phyloP scores from a whole-genome alignment of 345 rosid species.

The Rhizophora mangle region DNA sequence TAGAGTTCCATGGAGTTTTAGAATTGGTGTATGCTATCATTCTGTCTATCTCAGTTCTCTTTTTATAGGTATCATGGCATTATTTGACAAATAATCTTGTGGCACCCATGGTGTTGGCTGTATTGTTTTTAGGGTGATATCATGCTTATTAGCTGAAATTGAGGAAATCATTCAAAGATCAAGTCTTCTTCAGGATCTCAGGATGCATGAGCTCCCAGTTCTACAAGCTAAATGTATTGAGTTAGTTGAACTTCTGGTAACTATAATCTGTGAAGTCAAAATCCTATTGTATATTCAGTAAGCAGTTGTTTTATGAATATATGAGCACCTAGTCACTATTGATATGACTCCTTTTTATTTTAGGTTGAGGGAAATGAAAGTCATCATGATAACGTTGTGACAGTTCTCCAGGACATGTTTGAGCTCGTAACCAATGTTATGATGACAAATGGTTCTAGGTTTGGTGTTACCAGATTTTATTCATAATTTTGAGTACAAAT shows the following conservation, averaged over 20 bases:
- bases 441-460: conserved; percentile 80
- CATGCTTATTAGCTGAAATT: conserved; percentile 56
- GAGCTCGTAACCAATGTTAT: conserved; percentile 81
- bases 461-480: conserved; percentile 22
- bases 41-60: conserved; percentile 3
- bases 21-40: conserved; percentile 1
- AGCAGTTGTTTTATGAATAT: conserved; percentile 1
- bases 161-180: conserved; percentile 66
- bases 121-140: conserved; percentile 49
- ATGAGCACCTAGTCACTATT: not conserved
- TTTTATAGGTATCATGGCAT: not conserved
- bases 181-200: conserved; percentile 68
- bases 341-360: conserved; percentile 15
- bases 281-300: not conserved
- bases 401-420: conserved; percentile 87
- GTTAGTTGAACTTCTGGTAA: conserved; percentile 84
- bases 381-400: conserved; percentile 54
- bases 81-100: not conserved
- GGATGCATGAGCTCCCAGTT: conserved; percentile 62
- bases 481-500: not conserved
- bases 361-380: conserved; percentile 63
- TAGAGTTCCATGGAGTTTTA: not conserved
- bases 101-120: conserved; percentile 11
- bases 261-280: conserved; percentile 15
- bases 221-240: conserved; percentile 60